Base-by-base conservation (phyloP, 202 grass and related monocot genomes). In the Setaria viridis region DNA sequence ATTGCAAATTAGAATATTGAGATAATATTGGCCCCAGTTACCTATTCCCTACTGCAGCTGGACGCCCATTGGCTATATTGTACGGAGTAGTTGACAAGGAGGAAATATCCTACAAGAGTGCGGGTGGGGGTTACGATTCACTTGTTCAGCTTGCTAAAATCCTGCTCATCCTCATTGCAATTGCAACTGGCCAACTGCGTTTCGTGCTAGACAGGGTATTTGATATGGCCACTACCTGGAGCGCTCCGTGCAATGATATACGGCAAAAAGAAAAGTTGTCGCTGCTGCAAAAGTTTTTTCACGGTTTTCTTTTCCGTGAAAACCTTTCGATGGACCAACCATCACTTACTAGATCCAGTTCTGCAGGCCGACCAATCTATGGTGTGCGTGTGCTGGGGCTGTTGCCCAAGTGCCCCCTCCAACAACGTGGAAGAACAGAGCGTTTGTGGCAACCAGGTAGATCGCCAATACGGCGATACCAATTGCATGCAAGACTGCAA, bases 361-460 rank as follows among this genome's bases (percentile, higher is more conserved):
- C 8, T 53, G n/a, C 56, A 63, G 35, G 50, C 21, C 46, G 58
- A 62, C 16, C n/a, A 21, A 9, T 32, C 1, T 6, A 73, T n/a
- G 71, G 63, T 51, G 65, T 20, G 42, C 32, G 12, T 71, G 32
- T 48, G 33, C 51, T 62, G 3, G 47, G 11, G 15, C 32, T 41
- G 37, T 39, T 41, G 5, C 39, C 33, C 84, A 62, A 78, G 68
- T 81, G 85, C 85, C 29, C 35, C 58, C 32, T 56, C 69, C 77
- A 86, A 74, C 25, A 67, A 3, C 8, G 11, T 64, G 70, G 20
- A 72, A 51, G 65, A 62, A 60, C 42, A 78, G 45, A 16, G 33
- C 8, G 14, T 54, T 21, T 41, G 48, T 86, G 84, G 15, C 33
- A 58, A 72, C 68, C 84, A 86, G 19, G 76, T 72, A 80, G 76